A percentile compares a stretch with the other conserved stretches of the same genome.
Conservation (phyloP, 2,329 filamentous ascomycete species). For the Aspergillus arachidicola region DNA sequence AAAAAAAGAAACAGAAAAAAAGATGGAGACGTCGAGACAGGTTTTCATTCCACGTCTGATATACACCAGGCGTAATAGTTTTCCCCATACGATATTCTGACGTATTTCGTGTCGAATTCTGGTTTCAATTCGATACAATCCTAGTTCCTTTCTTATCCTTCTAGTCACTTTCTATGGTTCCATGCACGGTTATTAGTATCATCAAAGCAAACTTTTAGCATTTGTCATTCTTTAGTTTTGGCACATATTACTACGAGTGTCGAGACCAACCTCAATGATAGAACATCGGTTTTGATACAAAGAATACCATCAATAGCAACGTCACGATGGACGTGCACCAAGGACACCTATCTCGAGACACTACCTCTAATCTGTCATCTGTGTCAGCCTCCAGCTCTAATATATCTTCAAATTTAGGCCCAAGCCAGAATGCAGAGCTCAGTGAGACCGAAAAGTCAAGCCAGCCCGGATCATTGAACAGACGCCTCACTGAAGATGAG, state of each 20-base stretch:
- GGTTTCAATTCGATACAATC: neutral
- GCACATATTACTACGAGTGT: neutral
- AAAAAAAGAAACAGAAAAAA: neutral
- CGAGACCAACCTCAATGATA: neutral
- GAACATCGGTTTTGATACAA: neutral
- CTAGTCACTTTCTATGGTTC: neutral
- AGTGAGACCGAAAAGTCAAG: neutral
- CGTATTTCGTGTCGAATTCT: neutral
- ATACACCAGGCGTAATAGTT: neutral
- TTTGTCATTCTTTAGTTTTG: neutral
- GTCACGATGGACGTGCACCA: neutral
- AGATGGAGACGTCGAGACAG: neutral
- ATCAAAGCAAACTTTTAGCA: neutral
- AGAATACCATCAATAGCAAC: neutral
- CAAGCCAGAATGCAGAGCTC: neutral
- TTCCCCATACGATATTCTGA: neutral
- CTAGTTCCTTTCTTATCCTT: neutral
- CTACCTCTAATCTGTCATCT: neutral
- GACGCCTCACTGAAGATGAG: constrained; percentile 19
- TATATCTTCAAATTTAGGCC: neutral
- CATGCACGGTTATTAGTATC: neutral
- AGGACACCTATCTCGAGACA: neutral
- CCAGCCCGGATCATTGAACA: neutral
- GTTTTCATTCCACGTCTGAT: neutral
- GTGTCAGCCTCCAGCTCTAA: neutral